Base-by-base conservation (phyloP, 441 rosid genomes). In the Adansonia madagascariensis region DNA sequence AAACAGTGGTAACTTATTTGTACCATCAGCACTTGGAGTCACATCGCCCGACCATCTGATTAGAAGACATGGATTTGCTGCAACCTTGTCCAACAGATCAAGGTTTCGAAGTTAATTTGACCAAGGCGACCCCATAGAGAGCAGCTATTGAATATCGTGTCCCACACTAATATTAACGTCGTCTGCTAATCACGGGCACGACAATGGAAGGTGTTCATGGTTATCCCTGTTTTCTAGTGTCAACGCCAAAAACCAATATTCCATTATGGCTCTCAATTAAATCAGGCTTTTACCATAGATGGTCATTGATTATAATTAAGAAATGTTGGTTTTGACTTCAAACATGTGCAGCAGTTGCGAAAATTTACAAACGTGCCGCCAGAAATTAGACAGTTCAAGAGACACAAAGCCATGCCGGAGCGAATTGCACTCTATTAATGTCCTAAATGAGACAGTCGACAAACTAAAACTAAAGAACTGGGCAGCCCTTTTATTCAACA, bases 401-500 rank as follows among this genome's bases (percentile, higher is more conserved):
- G 8, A 41, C 39, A 46, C 43, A 15, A 74, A 66, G 74, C 73
- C 75, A 76, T 44, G 60, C 27, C 68, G 68, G 46, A 24, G 22
- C 17, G 27, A 63, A 35, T 69, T 71, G 80, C 63, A 73, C 8
- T 79, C 80, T 67, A 49, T 68, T 75, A 53, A 78, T 56, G 77
- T 75, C 79, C 35, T 60, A 73, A 52, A 62, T 24, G 76, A 74
- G 71, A 75, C 47, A 74, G 47, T 31, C 73, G 64, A 75, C 74
- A 65, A 18, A 75, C 55, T 14, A 64, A 46, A 56, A 73, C 72
- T 49, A 64, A 57, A 63, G 60, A 87, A 46, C 79, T 64, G 44
- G 66, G 56, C 74, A 70, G 3, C 3, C 78, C 69, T 39, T 78
- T 86, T 82, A 82, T 82, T 83, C 71, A 80, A 77, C 55, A 39